Percentiles rank a stretch among this genome's conserved stretches.
phyloP scores from a whole-genome alignment of 208 protist species.

The Crithidia thermophila region DNA sequence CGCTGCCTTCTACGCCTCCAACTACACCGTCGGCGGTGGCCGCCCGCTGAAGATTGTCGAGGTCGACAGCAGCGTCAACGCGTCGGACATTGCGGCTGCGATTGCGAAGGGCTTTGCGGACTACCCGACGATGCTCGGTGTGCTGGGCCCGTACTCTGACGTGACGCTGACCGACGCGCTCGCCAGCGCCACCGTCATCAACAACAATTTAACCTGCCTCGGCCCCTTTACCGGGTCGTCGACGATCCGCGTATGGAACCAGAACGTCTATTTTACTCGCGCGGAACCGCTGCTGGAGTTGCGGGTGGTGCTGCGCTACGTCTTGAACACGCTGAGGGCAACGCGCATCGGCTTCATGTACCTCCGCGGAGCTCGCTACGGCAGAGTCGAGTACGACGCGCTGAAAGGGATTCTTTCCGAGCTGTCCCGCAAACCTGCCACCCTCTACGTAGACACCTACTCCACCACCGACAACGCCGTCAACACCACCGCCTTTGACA shows the following conservation, averaged over 20 bases:
- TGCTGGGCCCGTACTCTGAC: constrained; percentile 41
- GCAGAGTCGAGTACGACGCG: constrained; percentile 30
- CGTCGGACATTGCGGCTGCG: not conserved
- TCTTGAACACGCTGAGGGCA: constrained; percentile 21
- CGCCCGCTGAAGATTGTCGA: constrained; percentile 22
- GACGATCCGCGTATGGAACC: constrained; percentile 30
- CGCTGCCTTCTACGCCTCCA: constrained; percentile 26
- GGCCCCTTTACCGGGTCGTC: constrained; percentile 47
- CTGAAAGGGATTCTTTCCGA: constrained; percentile 3
- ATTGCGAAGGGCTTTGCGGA: not conserved
- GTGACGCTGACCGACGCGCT: constrained; percentile 1
- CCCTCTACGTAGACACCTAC: constrained; percentile 31
- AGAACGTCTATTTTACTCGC: constrained; percentile 43
- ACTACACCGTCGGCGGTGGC: constrained; percentile 12
- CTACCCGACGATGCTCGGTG: constrained; percentile 15
- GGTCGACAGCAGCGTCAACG: not conserved
- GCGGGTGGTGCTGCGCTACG: constrained; percentile 36
- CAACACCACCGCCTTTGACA: constrained; percentile 32
- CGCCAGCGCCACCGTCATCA: not conserved
- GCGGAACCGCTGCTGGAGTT: constrained; percentile 39
- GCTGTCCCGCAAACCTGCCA: constrained; percentile 5
- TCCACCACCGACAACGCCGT: constrained; percentile 5
- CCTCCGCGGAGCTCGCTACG: constrained; percentile 36
- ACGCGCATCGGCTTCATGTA: constrained; percentile 64
- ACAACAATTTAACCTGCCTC: constrained; percentile 33